These are phyloP conservation scores for Xylaria polymorpha DNA, from an alignment of 2,329 filamentous ascomycete species.

Conservation along the genomic window DNA sequence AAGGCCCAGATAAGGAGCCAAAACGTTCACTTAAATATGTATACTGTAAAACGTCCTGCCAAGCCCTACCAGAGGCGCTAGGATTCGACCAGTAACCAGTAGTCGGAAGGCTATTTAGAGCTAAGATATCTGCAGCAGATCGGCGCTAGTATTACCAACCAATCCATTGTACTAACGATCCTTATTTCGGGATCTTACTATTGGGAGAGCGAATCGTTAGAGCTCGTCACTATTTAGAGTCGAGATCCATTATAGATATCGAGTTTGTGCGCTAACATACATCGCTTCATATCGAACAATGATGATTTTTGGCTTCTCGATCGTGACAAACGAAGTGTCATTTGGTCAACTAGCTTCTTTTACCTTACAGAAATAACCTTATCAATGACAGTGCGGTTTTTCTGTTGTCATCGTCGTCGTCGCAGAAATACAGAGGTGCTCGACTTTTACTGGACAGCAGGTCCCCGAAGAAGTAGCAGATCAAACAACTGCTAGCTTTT, in stretches of 20 bases:
- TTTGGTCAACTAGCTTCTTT: background rate
- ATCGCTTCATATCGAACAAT: background rate
- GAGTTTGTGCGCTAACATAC: too few relatives aligned
- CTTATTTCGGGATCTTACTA: conserved; percentile 22
- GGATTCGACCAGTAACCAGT: background rate
- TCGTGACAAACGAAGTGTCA: too few relatives aligned
- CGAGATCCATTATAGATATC: background rate
- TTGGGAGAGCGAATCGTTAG: background rate
- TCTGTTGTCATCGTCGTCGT: background rate
- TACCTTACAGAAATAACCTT: too few relatives aligned
- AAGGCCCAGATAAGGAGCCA: background rate
- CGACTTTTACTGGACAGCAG: background rate
- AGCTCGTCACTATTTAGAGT: background rate
- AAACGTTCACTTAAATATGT: background rate
- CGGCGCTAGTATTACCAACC: conserved; percentile 32
- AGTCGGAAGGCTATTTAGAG: background rate
- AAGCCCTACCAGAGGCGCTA: background rate
- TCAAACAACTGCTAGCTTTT: conserved; percentile 2
- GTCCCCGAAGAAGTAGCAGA: background rate
- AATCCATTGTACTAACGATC: conserved; percentile 22
- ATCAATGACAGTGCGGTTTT: too few relatives aligned
- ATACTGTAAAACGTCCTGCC: background rate
- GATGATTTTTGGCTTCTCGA: background rate
- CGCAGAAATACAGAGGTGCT: too few relatives aligned
- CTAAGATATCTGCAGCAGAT: conserved; percentile 27